Base-by-base conservation (phyloP, 139 green algal species). In the Picochlorum sp. region DNA sequence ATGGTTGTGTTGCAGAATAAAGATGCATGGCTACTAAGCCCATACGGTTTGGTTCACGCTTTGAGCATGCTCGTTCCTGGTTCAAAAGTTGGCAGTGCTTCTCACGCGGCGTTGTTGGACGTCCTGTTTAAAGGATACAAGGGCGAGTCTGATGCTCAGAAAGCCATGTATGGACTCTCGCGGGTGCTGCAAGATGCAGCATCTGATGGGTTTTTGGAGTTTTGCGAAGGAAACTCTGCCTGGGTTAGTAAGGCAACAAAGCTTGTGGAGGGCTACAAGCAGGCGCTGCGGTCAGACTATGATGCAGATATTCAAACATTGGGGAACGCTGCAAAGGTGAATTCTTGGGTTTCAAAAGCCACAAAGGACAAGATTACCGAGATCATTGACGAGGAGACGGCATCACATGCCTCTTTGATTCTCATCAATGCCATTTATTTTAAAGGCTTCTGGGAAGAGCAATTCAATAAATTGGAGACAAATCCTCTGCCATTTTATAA, bases 381-480 rank as follows among this genome's bases (percentile, higher is more conserved):
- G 21, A 69, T 77, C 16, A 37, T 77, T 34, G 58, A 69, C 59
- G 64, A 77, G 4, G 58, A 20, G 16, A 18, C 50, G 2, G 37
- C 32, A 13, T 4, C 10, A 24, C 62, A 71, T 57, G 64, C 64
- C 14, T 41, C 49, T 5, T 21, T 72, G 5, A 56, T 73, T 20
- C 58, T 77, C 5, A 28, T 77, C 34, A 77, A 77, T 38, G 71
- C 71, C 6, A 21, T 77, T 9, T 77, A 77, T 30, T 77, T 77
- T 64, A 77, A 77, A 32, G 71, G 71, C 3, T 24, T 69, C 3
- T 77, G 71, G 71, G 20, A 41, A 44, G n/a, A 58, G 16, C 46
- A 18, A 15, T 77, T 77, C n/a, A 64, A 69, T 3, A 73, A 77
- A 58, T 68, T 28, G 14, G 13, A 21, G 23, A 75, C 69, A 23